These are phyloP conservation scores for Fraxinus floribunda DNA, from an alignment of 305 asterid genomes.

Conservation along the genomic window DNA sequence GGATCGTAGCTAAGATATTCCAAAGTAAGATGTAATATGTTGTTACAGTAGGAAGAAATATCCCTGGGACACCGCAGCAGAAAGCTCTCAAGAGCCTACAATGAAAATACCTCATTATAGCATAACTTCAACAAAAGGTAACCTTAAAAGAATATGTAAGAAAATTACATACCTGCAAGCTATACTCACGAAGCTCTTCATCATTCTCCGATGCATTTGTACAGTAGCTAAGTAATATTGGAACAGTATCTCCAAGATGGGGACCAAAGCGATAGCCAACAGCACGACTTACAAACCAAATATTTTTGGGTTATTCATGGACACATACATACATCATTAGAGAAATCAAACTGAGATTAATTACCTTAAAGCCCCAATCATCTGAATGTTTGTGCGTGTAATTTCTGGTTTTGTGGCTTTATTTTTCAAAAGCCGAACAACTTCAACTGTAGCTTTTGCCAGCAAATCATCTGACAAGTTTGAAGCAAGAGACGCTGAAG, in stretches of 20 bases:
- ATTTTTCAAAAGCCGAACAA: constrained; percentile 63
- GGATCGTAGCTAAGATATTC: constrained; percentile 96
- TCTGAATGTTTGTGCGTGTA: constrained; percentile 92
- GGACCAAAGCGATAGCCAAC: constrained; percentile 99
- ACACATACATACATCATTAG: constrained; percentile 18
- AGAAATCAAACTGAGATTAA: not conserved
- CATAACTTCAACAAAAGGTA: not conserved
- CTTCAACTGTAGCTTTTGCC: constrained; percentile 86
- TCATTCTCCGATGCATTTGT: constrained; percentile 96
- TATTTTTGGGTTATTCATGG: constrained; percentile 20
- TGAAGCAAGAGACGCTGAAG: constrained; percentile 89
- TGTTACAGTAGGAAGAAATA: constrained; percentile 75
- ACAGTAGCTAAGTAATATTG: constrained; percentile 77
- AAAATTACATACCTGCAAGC: constrained; percentile 75
- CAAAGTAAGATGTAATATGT: constrained; percentile 77
- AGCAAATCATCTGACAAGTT: constrained; percentile 96
- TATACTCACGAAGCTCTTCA: constrained; percentile 97
- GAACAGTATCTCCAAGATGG: constrained; percentile 95
- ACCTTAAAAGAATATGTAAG: not conserved
- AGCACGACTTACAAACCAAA: constrained; percentile 66
- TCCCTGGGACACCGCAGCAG: constrained; percentile 94
- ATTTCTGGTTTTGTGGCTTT: constrained; percentile 71
- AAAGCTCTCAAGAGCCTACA: constrained; percentile 94
- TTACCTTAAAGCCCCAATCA: constrained; percentile 97
- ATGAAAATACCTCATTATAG: constrained; percentile 18